A percentile compares a stretch with the other conserved stretches of the same genome.
Conservation (phyloP, 495 filamentous ascomycete species). For the Annulohypoxylon moriforme region DNA sequence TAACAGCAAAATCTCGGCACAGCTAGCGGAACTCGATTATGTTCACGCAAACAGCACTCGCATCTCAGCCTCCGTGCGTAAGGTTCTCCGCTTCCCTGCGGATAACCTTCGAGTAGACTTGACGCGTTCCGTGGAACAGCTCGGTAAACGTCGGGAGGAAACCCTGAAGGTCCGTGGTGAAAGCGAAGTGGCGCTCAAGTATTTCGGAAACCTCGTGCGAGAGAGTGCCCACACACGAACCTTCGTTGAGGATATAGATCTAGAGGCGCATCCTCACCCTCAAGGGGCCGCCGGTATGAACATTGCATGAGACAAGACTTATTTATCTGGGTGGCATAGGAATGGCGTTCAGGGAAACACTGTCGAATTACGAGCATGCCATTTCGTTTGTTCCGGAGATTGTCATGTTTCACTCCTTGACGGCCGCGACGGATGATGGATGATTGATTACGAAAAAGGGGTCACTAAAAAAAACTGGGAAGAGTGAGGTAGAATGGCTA, state of each 20-base stretch:
- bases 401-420: conserved; percentile 7
- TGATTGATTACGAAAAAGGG: not conserved
- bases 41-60: conserved; percentile 87
- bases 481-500: conserved; percentile 39
- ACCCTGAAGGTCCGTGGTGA: conserved; percentile 78
- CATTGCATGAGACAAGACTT: conserved; percentile 30
- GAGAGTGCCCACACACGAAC: conserved; percentile 76
- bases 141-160: conserved; percentile 80
- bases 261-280: conserved; percentile 70
- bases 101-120: conserved; percentile 82
- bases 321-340: conserved; percentile 21
- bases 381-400: conserved; percentile 24
- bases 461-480: conserved; percentile 10
- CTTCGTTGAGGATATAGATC: conserved; percentile 81
- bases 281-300: conserved; percentile 49
- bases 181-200: conserved; percentile 81
- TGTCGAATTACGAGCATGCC: conserved; percentile 27
- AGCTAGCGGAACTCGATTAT: conserved; percentile 86
- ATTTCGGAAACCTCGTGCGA: conserved; percentile 86
- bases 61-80: conserved; percentile 83
- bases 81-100: conserved; percentile 86
- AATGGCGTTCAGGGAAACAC: conserved; percentile 34
- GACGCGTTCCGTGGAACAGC: conserved; percentile 82
- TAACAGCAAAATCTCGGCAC: conserved; percentile 80
- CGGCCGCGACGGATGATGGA: conserved; percentile 18